phyloP scores from a whole-genome alignment of 768 basidiomycete species.

The Lactarius evosmus region DNA sequence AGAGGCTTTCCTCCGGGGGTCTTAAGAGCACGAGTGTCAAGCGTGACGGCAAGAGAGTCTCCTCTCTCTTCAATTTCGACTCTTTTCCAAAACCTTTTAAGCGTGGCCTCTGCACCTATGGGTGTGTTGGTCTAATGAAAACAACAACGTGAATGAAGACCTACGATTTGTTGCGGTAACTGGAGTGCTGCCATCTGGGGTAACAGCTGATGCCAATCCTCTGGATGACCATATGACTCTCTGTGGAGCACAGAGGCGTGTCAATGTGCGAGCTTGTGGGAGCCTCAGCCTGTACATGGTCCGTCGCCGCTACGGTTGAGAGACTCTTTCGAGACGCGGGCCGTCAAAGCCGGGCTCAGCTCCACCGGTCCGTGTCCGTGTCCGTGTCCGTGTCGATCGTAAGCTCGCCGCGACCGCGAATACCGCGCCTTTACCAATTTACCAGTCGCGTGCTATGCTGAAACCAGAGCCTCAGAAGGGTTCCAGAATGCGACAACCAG shows the following conservation, averaged over 20 bases:
- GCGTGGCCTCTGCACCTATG: slow-evolving; percentile 79
- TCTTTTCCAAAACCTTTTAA: slow-evolving; percentile 92
- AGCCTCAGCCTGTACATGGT: background rate
- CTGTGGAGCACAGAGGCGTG: background rate
- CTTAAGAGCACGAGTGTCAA: slow-evolving; percentile 83
- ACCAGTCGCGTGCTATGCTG: slow-evolving; percentile 4
- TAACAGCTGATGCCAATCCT: slow-evolving; percentile 4
- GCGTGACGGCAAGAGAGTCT: slow-evolving; percentile 56
- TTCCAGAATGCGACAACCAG: slow-evolving; percentile 26
- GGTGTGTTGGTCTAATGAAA: slow-evolving; percentile 8
- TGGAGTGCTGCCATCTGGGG: slow-evolving; percentile 41
- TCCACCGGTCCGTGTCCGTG: background rate
- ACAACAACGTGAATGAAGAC: slow-evolving; percentile 24
- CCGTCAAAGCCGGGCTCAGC: background rate
- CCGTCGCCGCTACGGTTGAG: background rate
- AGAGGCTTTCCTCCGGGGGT: slow-evolving; percentile 83
- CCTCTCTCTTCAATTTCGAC: slow-evolving; percentile 69
- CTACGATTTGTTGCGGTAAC: slow-evolving; percentile 65
- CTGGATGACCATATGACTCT: background rate
- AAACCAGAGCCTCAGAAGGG: background rate
- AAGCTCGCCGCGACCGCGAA: too few species aligned
- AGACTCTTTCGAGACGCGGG: background rate
- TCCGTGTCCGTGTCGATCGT: background rate
- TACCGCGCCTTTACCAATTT: too few species aligned
- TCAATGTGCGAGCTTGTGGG: background rate